Base-by-base conservation (phyloP, 805 yeast genomes). In the Wickerhamomyces bovis region DNA sequence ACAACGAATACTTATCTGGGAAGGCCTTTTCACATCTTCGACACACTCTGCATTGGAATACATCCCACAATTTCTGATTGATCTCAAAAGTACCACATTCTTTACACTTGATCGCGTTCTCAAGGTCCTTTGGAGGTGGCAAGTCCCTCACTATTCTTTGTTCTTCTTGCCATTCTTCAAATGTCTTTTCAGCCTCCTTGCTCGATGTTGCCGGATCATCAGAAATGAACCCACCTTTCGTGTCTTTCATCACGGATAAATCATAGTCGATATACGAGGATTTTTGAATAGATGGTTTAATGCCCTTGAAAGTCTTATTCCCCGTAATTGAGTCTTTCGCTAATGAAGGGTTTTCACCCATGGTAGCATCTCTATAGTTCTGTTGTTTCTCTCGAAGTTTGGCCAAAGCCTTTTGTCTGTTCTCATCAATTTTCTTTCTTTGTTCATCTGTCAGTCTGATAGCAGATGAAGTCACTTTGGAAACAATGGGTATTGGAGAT, bases 1-100 rank as follows among this genome's bases (percentile, higher is more conserved):
- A 67, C 19, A 94, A 65, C 0, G 98, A 79, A 63, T 92, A 94
- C 59, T 94, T 94, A 36, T 94, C 96, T 0, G 97, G 96, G 20
- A 68, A 66, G 48, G 74, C 73, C 55, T 78, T 79, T 30, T 79
- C 80, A 64, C 99, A 94, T 44, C 75, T 71, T 43, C 83, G 77
- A 64, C 99, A 94, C 9, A 90, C 97, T 13, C 87, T 71, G 25
- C 83, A 69, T 16, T 73, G 70, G 68, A 90, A 94, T n/a, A 80
- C 78, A 11, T 83, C 76, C 57, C 69, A 77, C 38, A 89, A 60
- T 44, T 85, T 76, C 42, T 80, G 81, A 60, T 94, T 96, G 45
- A 94, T 70, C 53, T 92, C 98, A 41, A 85, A 70, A 1, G 92
- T 79, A 3, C 74, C 72, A 61, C 99, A 94, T 53, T 90, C 97